A percentile compares a stretch with the other conserved stretches of the same genome.
Evolutionary conservation across 441 rosid species (phyloP).

Genomic region (Biscutella laevigata): DNA sequence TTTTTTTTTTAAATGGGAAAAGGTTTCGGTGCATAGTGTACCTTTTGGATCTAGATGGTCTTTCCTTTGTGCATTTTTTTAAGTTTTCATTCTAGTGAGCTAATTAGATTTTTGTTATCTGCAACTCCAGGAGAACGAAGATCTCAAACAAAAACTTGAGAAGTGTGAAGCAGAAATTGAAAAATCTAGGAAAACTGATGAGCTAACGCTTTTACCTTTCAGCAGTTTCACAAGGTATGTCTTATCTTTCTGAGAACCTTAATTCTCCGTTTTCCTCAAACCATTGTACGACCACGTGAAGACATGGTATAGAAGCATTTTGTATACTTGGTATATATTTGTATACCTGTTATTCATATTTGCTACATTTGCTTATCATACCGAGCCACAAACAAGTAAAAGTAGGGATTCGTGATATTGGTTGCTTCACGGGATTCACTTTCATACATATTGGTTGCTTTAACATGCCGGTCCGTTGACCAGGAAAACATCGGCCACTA

Average conservation of each 20-base stretch:
- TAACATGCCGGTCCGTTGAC: background rate
- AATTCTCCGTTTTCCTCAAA: too few species aligned
- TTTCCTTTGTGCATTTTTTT: background rate
- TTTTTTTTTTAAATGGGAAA: too few species aligned
- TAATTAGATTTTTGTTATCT: conserved; percentile 14
- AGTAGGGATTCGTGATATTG: conserved; percentile 1
- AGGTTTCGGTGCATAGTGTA: background rate
- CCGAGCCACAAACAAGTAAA: background rate
- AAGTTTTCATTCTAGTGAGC: background rate
- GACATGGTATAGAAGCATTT: too few species aligned
- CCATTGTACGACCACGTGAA: too few species aligned
- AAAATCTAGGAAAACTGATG: conserved; percentile 59
- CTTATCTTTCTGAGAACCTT: conserved; percentile 4
- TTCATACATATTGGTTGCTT: background rate
- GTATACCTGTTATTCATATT: background rate
- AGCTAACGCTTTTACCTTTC: conserved; percentile 61
- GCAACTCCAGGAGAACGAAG: conserved; percentile 51
- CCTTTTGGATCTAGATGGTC: conserved; percentile 2
- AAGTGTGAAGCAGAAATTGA: conserved; percentile 80
- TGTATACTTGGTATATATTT: too few species aligned
- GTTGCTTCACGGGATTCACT: conserved; percentile 1
- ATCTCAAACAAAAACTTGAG: conserved; percentile 59
- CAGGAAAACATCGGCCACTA: background rate
- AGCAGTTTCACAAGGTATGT: conserved; percentile 42
- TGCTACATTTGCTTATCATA: conserved; percentile 11